Evolutionary conservation across 176 grass and related monocot species (phyloP), one percentile per base, ranked within the genome.

Genomic region (Eremochloa ophiuroides): DNA sequence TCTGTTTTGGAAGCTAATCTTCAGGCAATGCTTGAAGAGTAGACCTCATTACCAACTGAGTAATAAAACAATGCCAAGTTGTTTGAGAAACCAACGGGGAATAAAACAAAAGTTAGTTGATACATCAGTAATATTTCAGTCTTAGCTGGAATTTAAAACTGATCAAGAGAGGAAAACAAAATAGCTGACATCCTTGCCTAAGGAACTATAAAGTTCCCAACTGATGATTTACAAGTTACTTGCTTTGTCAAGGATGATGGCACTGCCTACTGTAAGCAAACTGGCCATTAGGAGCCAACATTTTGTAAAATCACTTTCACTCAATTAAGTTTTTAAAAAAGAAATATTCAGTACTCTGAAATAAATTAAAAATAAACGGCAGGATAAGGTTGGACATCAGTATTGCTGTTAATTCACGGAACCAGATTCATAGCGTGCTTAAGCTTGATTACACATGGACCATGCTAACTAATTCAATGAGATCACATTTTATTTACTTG

Each of bases 351-450:
- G 39, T 62, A 73, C 39, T 26, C 10, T 25, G 73, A 69, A 76
- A 84, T 10, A 77, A 38, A 77, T 35, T 35, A 35, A 25, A 68
- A 34, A 58, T 41, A 70, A 23, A 35, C 62, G 39, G 50, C 10
- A 37, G 51, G 29, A 71, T 68, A 78, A 61, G 65, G 20, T 10
- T 62, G 51, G 73, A 37, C 38, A 70, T 61, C 27, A 10, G 11
- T 68, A 25, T 60, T 77, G 26, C 9, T 77, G 71, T 74, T 77
- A 41, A 58, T 76, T 66, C 60, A 41, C 22, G 7, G 82, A 31
- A 33, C 28, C 16, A 66, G 61, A 66, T 63, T 72, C 33, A 42
- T 29, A 55, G 31, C n/a, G 58, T 27, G 41, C 13, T 31, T 37
- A 8, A 53, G 50, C 50, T 41, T 37, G 25, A 83, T 83, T 31